A percentile compares a stretch with the other conserved stretches of the same genome.
Conservation (phyloP, 805 yeast species). For the Monosporozyma aquatica region DNA sequence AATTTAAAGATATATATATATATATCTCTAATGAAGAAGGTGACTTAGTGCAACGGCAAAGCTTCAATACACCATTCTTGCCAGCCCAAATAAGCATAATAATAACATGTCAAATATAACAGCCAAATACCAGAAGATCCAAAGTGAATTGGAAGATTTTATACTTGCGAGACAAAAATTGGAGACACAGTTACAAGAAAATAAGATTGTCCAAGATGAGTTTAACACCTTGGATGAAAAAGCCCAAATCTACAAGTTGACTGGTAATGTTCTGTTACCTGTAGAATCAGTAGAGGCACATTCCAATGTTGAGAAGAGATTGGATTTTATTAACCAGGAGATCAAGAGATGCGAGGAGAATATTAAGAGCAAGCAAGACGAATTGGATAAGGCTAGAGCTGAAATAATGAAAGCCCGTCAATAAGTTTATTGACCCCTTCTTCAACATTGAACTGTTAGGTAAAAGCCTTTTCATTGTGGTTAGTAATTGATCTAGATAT, state of each 20-base stretch:
- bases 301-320: conserved; percentile 74
- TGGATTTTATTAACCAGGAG: conserved; percentile 78
- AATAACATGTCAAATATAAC: neutral
- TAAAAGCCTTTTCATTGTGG: no score
- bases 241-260: conserved; percentile 74
- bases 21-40: no score
- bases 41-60: neutral
- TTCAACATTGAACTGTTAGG: no score
- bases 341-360: conserved; percentile 67
- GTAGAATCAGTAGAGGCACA: conserved; percentile 80
- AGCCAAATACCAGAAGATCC: conserved; percentile 34
- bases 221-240: conserved; percentile 56
- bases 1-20: no score
- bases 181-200: conserved; percentile 92
- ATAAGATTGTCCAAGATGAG: conserved; percentile 79
- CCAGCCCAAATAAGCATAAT: no score
- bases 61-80: neutral
- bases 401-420: conserved; percentile 40
- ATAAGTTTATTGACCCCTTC: no score
- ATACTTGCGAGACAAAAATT: conserved; percentile 71
- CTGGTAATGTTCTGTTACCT: conserved; percentile 88
- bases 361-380: conserved; percentile 46
- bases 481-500: no score
- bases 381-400: conserved; percentile 51
- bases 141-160: conserved; percentile 40